Conservation (phyloP, 2,329 filamentous ascomycete genomes). For the Alternaria sp. region DNA sequence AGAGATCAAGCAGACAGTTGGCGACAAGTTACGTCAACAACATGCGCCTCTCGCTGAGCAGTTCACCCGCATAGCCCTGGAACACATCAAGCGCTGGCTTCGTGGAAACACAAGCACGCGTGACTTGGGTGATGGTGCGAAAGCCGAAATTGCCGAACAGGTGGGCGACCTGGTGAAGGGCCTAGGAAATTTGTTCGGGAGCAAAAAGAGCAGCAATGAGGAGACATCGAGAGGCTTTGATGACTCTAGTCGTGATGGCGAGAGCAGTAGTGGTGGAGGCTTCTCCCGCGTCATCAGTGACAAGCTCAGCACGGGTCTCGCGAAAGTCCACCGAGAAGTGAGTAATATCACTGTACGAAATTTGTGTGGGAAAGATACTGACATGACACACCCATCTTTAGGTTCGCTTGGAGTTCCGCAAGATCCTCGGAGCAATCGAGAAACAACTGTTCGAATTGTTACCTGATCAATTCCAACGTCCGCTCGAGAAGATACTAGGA, state of each 20-base stretch:
- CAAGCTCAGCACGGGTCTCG: slow-evolving; percentile 39
- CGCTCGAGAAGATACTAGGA: slow-evolving; percentile 37
- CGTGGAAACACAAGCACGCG: slow-evolving; percentile 39
- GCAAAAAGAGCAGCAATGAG: slow-evolving; percentile 27
- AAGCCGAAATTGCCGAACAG: slow-evolving; percentile 38
- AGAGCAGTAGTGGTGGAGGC: slow-evolving; percentile 21
- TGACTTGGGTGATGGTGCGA: slow-evolving; percentile 38
- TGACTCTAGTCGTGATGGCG: slow-evolving; percentile 16
- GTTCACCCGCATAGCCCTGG: slow-evolving; percentile 37
- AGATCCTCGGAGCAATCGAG: slow-evolving; percentile 36
- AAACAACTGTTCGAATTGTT: slow-evolving; percentile 38
- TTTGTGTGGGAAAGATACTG: background rate
- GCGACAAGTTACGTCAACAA: slow-evolving; percentile 33
- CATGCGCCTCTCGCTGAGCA: slow-evolving; percentile 38
- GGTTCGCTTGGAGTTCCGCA: slow-evolving; percentile 37
- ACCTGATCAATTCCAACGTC: slow-evolving; percentile 37
- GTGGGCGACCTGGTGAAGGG: slow-evolving; percentile 38
- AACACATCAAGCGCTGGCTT: slow-evolving; percentile 42
- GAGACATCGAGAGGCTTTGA: slow-evolving; percentile 26
- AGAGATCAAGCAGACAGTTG: slow-evolving; percentile 38
- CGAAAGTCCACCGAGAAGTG: slow-evolving; percentile 36
- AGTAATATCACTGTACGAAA: background rate
- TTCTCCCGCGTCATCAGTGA: slow-evolving; percentile 39
- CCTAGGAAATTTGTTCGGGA: slow-evolving; percentile 31
- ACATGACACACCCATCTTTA: background rate